Evolutionary conservation across 768 basidiomycete species (phyloP).

Genomic region (Crucibulum laeve): DNA sequence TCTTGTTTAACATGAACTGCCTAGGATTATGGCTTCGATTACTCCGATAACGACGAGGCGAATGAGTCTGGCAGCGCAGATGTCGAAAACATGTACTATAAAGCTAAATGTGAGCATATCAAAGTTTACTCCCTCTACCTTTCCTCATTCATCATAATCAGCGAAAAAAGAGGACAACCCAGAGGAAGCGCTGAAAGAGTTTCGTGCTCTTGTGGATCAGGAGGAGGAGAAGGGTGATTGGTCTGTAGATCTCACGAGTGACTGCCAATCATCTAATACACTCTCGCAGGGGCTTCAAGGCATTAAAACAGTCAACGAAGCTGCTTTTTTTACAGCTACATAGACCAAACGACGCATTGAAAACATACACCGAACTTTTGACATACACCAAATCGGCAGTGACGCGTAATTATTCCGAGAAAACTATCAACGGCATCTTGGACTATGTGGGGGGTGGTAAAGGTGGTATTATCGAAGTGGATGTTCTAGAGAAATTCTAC

Average conservation of each 20-base stretch:
- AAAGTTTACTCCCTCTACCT: constrained; percentile 3
- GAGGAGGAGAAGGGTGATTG: constrained; percentile 95
- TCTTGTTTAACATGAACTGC: constrained; percentile 6
- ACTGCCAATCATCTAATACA: neutral
- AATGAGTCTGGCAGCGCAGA: constrained; percentile 80
- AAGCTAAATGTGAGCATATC: constrained; percentile 77
- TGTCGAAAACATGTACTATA: constrained; percentile 98
- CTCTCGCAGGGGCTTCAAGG: constrained; percentile 89
- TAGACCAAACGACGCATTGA: constrained; percentile 79
- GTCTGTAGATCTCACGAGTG: constrained; percentile 34
- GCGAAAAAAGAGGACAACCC: constrained; percentile 94
- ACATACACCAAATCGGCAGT: constrained; percentile 95
- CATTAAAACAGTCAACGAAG: constrained; percentile 96
- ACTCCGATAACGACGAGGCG: constrained; percentile 86
- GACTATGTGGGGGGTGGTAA: constrained; percentile 95
- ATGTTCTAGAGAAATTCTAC: constrained; percentile 92
- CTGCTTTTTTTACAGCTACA: constrained; percentile 77
- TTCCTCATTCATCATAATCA: constrained; percentile 24
- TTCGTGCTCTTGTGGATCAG: constrained; percentile 81
- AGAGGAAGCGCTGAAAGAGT: constrained; percentile 87
- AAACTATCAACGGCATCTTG: constrained; percentile 96
- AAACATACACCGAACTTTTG: constrained; percentile 81
- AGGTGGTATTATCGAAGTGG: constrained; percentile 74
- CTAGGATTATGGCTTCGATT: constrained; percentile 95
- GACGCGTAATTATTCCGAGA: constrained; percentile 95